phyloP scores from a whole-genome alignment of 1,139 yeast species.

The Meyerozyma carpophila region DNA sequence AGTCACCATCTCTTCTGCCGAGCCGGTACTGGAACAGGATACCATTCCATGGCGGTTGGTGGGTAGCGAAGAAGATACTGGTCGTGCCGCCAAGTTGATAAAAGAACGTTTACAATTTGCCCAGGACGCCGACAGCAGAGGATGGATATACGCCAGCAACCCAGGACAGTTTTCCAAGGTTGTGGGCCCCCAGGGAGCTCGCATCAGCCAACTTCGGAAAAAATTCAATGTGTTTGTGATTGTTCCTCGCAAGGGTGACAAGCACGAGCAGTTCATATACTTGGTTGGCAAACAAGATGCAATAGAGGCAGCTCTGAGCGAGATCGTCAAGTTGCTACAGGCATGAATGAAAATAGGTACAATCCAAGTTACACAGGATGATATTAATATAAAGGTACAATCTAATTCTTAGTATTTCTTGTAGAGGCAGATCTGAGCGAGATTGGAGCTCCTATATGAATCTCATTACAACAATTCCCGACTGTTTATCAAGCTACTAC shows the following conservation, averaged over 20 bases:
- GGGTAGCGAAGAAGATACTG: constrained; percentile 39
- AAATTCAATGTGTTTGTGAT: constrained; percentile 54
- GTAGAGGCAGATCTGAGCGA: too few species aligned
- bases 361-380: too few species aligned
- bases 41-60: constrained; percentile 62
- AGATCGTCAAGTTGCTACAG: constrained; percentile 11
- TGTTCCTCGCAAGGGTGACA: constrained; percentile 58
- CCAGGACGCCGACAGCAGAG: constrained; percentile 24
- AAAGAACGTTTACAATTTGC: constrained; percentile 30
- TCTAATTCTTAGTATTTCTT: too few species aligned
- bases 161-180: constrained; percentile 47
- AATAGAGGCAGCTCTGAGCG: constrained; percentile 27
- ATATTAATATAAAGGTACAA: background rate
- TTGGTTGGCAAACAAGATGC: constrained; percentile 34
- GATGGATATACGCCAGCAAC: constrained; percentile 34
- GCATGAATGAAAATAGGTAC: too few species aligned
- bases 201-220: constrained; percentile 57
- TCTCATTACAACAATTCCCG: too few species aligned
- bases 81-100: constrained; percentile 33
- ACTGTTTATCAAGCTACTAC: too few species aligned
- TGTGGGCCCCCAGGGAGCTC: constrained; percentile 75
- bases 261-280: constrained; percentile 38
- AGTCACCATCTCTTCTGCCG: constrained; percentile 35
- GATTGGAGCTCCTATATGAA: too few species aligned
- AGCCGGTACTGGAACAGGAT: constrained; percentile 24